phyloP scores from a whole-genome alignment of 2,329 filamentous ascomycete genomes.

The Curvularia hawaiiensis region DNA sequence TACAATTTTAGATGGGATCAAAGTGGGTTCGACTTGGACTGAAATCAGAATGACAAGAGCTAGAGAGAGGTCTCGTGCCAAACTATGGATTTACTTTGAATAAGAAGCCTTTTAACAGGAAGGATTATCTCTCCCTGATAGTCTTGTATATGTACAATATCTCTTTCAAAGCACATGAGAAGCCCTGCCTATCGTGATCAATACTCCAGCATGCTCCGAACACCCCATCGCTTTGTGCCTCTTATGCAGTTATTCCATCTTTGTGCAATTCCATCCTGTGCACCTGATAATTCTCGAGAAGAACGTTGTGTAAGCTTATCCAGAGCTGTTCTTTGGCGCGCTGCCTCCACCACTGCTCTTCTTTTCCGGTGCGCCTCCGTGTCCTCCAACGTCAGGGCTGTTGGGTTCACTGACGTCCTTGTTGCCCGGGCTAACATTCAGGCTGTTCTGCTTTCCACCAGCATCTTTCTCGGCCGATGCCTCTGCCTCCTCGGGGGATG shows the following conservation, averaged over 20 bases:
- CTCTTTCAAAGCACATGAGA: neutral
- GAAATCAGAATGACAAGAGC: neutral
- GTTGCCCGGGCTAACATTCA: conserved; percentile 67
- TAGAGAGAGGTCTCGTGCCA: neutral
- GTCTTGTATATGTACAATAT: neutral
- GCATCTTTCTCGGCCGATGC: conserved; percentile 44
- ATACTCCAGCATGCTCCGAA: neutral
- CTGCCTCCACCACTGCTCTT: conserved; percentile 45
- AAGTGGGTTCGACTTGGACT: no score
- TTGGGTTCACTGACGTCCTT: conserved; percentile 60
- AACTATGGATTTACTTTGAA: neutral
- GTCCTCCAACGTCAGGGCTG: conserved; percentile 45
- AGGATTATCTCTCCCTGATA: neutral
- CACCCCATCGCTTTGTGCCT: neutral
- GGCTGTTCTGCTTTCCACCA: conserved; percentile 41
- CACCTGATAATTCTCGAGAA: neutral
- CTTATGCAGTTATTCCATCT: neutral
- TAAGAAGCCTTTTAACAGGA: neutral
- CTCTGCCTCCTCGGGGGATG: conserved; percentile 67
- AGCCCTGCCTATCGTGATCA: neutral
- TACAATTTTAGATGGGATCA: no score
- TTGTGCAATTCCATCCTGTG: neutral
- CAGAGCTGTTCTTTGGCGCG: conserved; percentile 40
- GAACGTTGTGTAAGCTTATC: conserved; percentile 2
- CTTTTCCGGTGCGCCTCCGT: conserved; percentile 42